Percentiles rank a stretch among this genome's conserved stretches.
Conservation (phyloP, 768 basidiomycete species). For the Tylopilus intermedius region DNA sequence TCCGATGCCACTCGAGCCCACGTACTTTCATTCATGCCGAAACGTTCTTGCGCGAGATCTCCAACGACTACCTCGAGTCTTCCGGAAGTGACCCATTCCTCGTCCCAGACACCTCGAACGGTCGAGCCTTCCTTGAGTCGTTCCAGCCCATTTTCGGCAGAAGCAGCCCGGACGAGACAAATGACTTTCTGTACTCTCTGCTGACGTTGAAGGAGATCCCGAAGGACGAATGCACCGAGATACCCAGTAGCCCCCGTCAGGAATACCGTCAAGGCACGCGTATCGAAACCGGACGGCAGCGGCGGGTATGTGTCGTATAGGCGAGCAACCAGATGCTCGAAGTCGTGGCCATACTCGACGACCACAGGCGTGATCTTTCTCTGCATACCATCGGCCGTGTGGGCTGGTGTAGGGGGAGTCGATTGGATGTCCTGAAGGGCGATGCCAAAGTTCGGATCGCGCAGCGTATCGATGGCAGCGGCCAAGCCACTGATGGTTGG, state of each 20-base stretch:
- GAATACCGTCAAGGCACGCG: slow-evolving; percentile 69
- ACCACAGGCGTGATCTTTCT: slow-evolving; percentile 25
- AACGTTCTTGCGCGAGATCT: slow-evolving; percentile 69
- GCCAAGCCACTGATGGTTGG: slow-evolving; percentile 82
- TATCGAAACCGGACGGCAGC: slow-evolving; percentile 51
- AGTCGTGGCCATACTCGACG: slow-evolving; percentile 79
- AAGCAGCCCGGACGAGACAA: slow-evolving; percentile 81
- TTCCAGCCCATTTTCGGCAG: slow-evolving; percentile 53
- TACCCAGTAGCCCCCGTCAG: slow-evolving; percentile 97
- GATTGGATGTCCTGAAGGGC: slow-evolving; percentile 31
- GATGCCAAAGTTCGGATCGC: slow-evolving; percentile 78
- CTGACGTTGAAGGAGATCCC: slow-evolving; percentile 63
- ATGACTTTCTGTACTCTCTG: slow-evolving; percentile 78
- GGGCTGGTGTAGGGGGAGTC: slow-evolving; percentile 14
- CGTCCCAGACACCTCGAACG: slow-evolving; percentile 86
- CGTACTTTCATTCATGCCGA: slow-evolving; percentile 59
- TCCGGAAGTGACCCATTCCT: slow-evolving; percentile 65
- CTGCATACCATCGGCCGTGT: slow-evolving; percentile 8
- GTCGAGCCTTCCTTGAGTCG: slow-evolving; percentile 67
- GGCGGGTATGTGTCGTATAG: slow-evolving; percentile 60
- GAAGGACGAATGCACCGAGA: slow-evolving; percentile 88
- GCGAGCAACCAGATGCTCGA: slow-evolving; percentile 51
- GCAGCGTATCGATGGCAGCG: slow-evolving; percentile 65
- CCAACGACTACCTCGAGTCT: slow-evolving; percentile 78
- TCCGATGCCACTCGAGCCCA: slow-evolving; percentile 71